These are phyloP conservation scores for Lachancea waltii DNA, from an alignment of 805 yeast species.

Conservation along the genomic window DNA sequence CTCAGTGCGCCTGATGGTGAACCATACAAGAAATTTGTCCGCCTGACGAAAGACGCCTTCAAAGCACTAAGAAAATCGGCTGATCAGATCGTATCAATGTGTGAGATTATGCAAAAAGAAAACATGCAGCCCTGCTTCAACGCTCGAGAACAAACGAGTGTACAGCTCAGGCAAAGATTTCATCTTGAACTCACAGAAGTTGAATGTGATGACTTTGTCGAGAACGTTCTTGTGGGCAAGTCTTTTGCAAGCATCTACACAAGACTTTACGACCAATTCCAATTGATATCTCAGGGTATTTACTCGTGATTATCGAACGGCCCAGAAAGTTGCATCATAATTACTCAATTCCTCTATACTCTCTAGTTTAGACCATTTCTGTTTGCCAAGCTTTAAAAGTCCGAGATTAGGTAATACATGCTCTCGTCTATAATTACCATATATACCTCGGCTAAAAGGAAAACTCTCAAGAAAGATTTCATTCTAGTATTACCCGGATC, in stretches of 20 bases:
- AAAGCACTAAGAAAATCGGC: slow-evolving; percentile 64
- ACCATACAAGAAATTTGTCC: slow-evolving; percentile 52
- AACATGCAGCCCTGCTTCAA: slow-evolving; percentile 87
- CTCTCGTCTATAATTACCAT: too few species aligned
- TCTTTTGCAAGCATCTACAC: slow-evolving; percentile 87
- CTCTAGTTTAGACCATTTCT: too few species aligned
- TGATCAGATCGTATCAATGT: slow-evolving; percentile 71
- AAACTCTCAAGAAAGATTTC: too few species aligned
- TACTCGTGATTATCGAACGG: slow-evolving; percentile 36
- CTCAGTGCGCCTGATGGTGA: slow-evolving; percentile 72
- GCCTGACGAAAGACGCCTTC: slow-evolving; percentile 66
- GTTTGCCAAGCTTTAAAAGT: too few species aligned
- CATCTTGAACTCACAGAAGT: slow-evolving; percentile 68
- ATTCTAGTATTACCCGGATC: too few species aligned
- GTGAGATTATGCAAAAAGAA: slow-evolving; percentile 90
- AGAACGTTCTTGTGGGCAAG: slow-evolving; percentile 64
- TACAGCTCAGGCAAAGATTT: slow-evolving; percentile 71
- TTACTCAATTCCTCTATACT: too few species aligned
- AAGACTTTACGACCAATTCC: slow-evolving; percentile 90
- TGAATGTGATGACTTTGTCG: slow-evolving; percentile 68
- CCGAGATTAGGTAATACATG: too few species aligned
- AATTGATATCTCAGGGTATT: slow-evolving; percentile 90
- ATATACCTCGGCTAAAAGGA: too few species aligned
- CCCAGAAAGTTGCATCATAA: neutral
- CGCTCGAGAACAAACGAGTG: slow-evolving; percentile 78